A percentile compares a stretch with the other conserved stretches of the same genome.
These are phyloP conservation scores for Phanerodontia chrysosporium DNA, from an alignment of 768 basidiomycete species.

Conservation along the genomic window DNA sequence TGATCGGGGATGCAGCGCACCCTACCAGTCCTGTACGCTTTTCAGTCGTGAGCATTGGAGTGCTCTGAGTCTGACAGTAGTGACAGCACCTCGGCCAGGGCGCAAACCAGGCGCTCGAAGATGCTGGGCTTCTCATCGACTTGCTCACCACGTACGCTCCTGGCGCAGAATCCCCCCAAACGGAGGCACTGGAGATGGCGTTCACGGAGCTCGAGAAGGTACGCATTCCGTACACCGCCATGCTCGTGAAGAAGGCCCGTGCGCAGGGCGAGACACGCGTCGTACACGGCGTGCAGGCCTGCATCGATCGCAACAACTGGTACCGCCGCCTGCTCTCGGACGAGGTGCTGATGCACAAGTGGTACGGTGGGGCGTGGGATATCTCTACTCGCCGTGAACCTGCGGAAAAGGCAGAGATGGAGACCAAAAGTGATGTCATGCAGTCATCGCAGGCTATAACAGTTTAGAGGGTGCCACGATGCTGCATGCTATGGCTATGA, in stretches of 20 bases:
- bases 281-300: conserved; percentile 27
- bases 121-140: conserved; percentile 33
- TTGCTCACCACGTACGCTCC: conserved; percentile 32
- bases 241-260: conserved; percentile 32
- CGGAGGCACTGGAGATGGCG: conserved; percentile 24
- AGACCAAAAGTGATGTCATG: too few relatives aligned
- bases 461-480: too few relatives aligned
- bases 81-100: conserved; percentile 39
- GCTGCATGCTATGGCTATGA: too few relatives aligned
- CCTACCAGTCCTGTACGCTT: conserved; percentile 39
- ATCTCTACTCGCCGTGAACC: too few relatives aligned
- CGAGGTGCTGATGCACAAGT: too few relatives aligned
- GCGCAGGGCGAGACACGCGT: conserved; percentile 32
- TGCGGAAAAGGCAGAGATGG: too few relatives aligned
- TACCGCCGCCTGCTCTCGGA: too few relatives aligned
- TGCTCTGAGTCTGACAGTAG: neutral
- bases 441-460: too few relatives aligned
- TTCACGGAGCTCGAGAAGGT: conserved; percentile 32
- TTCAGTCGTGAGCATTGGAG: neutral
- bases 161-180: conserved; percentile 20
- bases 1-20: conserved; percentile 44
- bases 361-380: too few relatives aligned
- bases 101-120: conserved; percentile 43
- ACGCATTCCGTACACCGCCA: conserved; percentile 33
- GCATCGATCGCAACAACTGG: conserved; percentile 27